phyloP scores from a whole-genome alignment of 768 basidiomycete genomes.

The Kwoniella europaea region DNA sequence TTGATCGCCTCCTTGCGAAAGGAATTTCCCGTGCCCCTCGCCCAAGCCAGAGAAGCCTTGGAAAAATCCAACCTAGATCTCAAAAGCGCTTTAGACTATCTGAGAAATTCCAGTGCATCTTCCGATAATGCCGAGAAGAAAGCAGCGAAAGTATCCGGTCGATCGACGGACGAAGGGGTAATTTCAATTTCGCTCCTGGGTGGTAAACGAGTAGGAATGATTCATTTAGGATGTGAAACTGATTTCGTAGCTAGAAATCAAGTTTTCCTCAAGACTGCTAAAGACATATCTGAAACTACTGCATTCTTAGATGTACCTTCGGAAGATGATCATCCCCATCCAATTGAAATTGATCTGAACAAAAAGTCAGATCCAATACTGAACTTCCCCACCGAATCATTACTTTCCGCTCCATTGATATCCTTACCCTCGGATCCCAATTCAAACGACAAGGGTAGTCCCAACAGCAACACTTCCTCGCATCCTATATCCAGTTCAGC shows the following conservation, averaged over 20 bases:
- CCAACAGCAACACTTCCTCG: conserved; percentile 1
- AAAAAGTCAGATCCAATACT: conserved; percentile 59
- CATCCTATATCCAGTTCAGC: conserved; percentile 66
- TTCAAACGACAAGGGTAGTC: neutral
- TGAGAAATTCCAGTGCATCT: conserved; percentile 72
- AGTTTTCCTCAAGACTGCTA: conserved; percentile 75
- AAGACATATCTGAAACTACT: conserved; percentile 80
- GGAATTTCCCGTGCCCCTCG: conserved; percentile 71
- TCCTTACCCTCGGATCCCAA: conserved; percentile 61
- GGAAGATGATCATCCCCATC: conserved; percentile 7
- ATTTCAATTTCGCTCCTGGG: conserved; percentile 76
- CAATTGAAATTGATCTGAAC: neutral
- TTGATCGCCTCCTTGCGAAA: conserved; percentile 87
- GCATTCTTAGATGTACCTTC: conserved; percentile 69
- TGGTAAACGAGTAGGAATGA: conserved; percentile 76
- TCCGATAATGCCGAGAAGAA: conserved; percentile 70
- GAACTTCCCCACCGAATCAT: conserved; percentile 64
- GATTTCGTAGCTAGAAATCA: conserved; percentile 91
- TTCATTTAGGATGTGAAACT: conserved; percentile 95
- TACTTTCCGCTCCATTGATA: conserved; percentile 73
- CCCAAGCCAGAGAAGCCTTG: conserved; percentile 88
- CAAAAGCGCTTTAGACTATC: conserved; percentile 75
- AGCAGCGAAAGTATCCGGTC: conserved; percentile 79
- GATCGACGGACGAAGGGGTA: conserved; percentile 76
- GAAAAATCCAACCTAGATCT: conserved; percentile 74